These are phyloP conservation scores for Aaosphaeria arxii DNA, from an alignment of 2,329 filamentous ascomycete species.

Conservation along the genomic window DNA sequence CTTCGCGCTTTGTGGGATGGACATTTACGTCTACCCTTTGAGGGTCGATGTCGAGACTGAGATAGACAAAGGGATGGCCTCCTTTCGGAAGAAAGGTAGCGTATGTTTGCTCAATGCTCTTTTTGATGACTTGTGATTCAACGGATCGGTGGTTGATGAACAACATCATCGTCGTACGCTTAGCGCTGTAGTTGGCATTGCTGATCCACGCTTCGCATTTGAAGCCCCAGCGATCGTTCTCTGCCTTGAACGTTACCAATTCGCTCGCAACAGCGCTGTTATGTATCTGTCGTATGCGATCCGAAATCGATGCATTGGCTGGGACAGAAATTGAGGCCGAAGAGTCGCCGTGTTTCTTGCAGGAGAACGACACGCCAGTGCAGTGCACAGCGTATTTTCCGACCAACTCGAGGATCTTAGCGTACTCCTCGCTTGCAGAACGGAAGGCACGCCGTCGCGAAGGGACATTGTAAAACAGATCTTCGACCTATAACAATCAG, in stretches of 20 bases:
- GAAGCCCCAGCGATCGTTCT: conserved; percentile 80
- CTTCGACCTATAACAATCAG: conserved; percentile 62
- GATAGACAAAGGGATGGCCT: conserved; percentile 89
- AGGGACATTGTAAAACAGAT: conserved; percentile 95
- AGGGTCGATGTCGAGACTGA: conserved; percentile 90
- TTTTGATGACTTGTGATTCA: conserved; percentile 83
- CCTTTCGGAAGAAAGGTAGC: conserved; percentile 85
- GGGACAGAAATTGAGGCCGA: conserved; percentile 84
- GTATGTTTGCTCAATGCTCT: conserved; percentile 88
- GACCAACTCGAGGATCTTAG: conserved; percentile 94
- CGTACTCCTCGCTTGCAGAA: conserved; percentile 90
- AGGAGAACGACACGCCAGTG: conserved; percentile 85
- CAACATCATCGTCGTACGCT: conserved; percentile 80
- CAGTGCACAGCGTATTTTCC: conserved; percentile 94
- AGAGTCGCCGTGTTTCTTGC: conserved; percentile 92
- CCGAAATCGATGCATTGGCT: conserved; percentile 66
- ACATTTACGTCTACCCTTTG: conserved; percentile 94
- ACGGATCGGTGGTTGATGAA: conserved; percentile 98
- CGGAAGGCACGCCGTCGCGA: conserved; percentile 86
- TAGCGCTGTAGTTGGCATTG: conserved; percentile 92
- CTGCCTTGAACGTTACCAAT: conserved; percentile 70
- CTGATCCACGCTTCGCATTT: conserved; percentile 76
- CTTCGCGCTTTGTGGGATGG: conserved; percentile 93
- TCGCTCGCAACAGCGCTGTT: conserved; percentile 83
- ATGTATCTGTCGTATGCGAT: conserved; percentile 88